Base-by-base conservation (phyloP, 495 filamentous ascomycete genomes). In the Penicillium ucsense region DNA sequence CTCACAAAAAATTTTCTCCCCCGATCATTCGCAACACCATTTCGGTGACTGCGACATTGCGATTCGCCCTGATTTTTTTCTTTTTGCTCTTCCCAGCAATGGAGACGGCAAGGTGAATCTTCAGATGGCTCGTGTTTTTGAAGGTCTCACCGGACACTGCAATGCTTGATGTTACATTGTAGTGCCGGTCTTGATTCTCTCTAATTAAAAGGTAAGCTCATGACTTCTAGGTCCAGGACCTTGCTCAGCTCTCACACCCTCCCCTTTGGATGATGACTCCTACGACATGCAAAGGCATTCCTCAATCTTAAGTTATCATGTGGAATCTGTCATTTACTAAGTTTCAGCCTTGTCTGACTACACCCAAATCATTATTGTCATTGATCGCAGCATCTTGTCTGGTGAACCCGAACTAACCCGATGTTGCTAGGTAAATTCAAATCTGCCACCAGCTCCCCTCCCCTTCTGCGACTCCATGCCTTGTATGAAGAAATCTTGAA, bases 281-380 rank as follows among this genome's bases (percentile, higher is more conserved):
- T 34, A 72, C 73, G 77, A 89, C 82, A 83, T 74, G 81, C 80
- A 84, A 58, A 88, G 86, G 89, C 87, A 94, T 94, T 94, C 89
- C 89, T 95, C 89, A 83, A 85, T 76, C 89, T 78, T 82, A 94
- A 94, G 72, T 79, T 66, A 81, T 63, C 60, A 83, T 94, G 88
- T 91, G 75, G 89, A 94, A 77, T 77, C 77, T 80, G 82, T 87
- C 80, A 71, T 76, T 29, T 65, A 58, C 64, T 62, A 83, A 85
- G 88, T 94, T 94, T 95, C 89, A 94, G 89, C 89, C 89, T 94
- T 94, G 89, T 94, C 89, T 95, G 89, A 94, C 74, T 54, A 52
- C 51, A 41, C 45, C 49, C 39, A 48, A 46, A 41, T 45, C 49
- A 53, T 57, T 60, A 32, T 33, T 34, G 31, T 31, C 37, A 51